Percentiles rank a stretch among this genome's conserved stretches.
These are phyloP conservation scores for Mycena belliarum DNA, from an alignment of 768 basidiomycete species.

Conservation along the genomic window DNA sequence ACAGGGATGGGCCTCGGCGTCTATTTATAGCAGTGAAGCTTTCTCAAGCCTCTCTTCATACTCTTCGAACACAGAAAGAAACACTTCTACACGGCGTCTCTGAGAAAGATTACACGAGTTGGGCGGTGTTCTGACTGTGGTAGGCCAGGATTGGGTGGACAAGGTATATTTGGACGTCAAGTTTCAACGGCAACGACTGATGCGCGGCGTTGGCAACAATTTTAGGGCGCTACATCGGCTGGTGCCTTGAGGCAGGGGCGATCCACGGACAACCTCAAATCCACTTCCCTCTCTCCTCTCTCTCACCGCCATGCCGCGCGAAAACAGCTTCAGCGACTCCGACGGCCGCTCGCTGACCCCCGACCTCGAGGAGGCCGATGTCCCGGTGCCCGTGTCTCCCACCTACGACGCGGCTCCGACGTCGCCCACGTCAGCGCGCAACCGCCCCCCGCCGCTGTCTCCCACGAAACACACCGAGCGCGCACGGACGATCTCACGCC, in stretches of 20 bases:
- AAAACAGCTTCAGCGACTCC: constrained; percentile 68
- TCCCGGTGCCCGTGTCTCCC: constrained; percentile 22
- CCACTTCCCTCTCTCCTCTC: not conserved
- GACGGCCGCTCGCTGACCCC: constrained; percentile 67
- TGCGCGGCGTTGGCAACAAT: not conserved
- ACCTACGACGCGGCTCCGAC: constrained; percentile 19
- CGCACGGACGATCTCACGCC: constrained; percentile 7
- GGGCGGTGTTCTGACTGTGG: too few species aligned
- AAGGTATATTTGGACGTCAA: too few species aligned
- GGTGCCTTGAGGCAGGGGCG: constrained; percentile 1
- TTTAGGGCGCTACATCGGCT: constrained; percentile 10
- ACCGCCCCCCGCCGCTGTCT: constrained; percentile 18
- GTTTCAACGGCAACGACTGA: not conserved
- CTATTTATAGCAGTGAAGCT: too few species aligned
- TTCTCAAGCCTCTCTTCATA: too few species aligned
- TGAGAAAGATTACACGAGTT: too few species aligned
- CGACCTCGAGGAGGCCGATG: constrained; percentile 53
- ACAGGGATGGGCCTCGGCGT: too few species aligned
- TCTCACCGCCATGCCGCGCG: constrained; percentile 52
- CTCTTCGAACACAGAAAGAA: too few species aligned
- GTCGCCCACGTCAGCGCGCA: constrained; percentile 15
- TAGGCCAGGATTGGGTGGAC: too few species aligned
- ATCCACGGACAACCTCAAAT: not conserved
- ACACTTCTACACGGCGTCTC: too few species aligned
- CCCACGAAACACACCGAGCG: constrained; percentile 19